Base-by-base conservation (phyloP, 73 alveolate species). In the Paramecium sonneborni region DNA sequence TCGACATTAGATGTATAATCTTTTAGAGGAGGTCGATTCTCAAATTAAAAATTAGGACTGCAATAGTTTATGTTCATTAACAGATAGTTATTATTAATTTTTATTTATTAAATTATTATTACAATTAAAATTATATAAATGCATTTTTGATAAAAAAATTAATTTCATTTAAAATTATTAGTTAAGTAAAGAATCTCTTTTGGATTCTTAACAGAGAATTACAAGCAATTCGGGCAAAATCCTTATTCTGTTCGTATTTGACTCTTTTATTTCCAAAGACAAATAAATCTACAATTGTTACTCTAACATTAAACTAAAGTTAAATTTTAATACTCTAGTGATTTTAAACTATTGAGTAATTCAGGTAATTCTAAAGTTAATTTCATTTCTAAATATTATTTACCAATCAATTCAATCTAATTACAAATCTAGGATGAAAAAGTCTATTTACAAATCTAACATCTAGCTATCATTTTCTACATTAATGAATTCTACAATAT, bases 81-180 rank as follows among this genome's bases (percentile, higher is more conserved):
- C 90, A 79, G 90, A 79, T 79, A 79, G 90, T 79, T 79, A 79
- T 79, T 79, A 79, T 30, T 79, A 79, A 43, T 52, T 23, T 79
- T 79, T 79, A 72, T 72, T 72, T 72, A 72, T 69, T 35, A 6
- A 28, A 24, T 62, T 62, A 62, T 52, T 1, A 52, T 52, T 3
- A 52, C 34, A 52, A 52, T 4, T 18, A 21, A 5, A 52, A 52
- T 3, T 52, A 52, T 4, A 52, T 52, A 18, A 12, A 52, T 52
- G 32, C 18, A 5, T 11, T 1, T 5, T n/a, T 52, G 8, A 3
- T 52, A 21, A 46, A 14, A 52, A 52, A 18, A 52, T 18, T 18
- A 52, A 52, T 18, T 52, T 52, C 18, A 52, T 52, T 52, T 52
- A 28, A 52, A 18, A 3, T n/a, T 0, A 1, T n/a, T 6, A n/a